Evolutionary conservation across 176 grass and related monocot species (phyloP).

Genomic region (Paspalum notatum): DNA sequence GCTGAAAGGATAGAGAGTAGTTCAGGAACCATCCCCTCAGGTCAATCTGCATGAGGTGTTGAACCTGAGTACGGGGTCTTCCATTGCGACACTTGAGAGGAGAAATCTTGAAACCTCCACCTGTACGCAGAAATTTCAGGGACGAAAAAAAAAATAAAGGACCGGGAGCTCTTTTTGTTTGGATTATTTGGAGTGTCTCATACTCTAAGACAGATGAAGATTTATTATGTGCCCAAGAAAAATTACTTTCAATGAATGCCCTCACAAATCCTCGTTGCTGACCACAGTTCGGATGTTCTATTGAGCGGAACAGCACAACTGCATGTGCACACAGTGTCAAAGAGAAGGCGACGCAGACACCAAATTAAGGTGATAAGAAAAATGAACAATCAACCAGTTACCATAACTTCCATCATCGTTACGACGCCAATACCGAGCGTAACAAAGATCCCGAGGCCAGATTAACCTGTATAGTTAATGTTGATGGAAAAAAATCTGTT

Average conservation of each 20-base stretch:
- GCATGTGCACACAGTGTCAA: conserved; percentile 29
- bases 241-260: conserved; percentile 95
- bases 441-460: conserved; percentile 97
- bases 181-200: conserved; percentile 1
- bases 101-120: conserved; percentile 97
- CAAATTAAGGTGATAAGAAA: conserved; percentile 18
- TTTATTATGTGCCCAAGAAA: conserved; percentile 27
- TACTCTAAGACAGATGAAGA: conserved; percentile 32
- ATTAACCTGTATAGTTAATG: conserved; percentile 63
- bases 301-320: conserved; percentile 92
- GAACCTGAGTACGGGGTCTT: conserved; percentile 80
- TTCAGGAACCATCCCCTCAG: conserved; percentile 87
- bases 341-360: conserved; percentile 12
- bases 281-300: conserved; percentile 77
- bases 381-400: conserved; percentile 40
- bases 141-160: neutral
- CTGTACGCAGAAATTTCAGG: conserved; percentile 55
- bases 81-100: conserved; percentile 79
- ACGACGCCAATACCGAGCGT: conserved; percentile 94
- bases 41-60: conserved; percentile 96
- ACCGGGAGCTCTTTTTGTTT: conserved; percentile 9
- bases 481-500: neutral
- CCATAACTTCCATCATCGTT: conserved; percentile 99
- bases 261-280: conserved; percentile 78
- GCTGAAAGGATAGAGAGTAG: conserved; percentile 81